A percentile compares a stretch with the other conserved stretches of the same genome.
phyloP scores from a whole-genome alignment of 148 eudicot species.

The Dianthus caryophyllus region DNA sequence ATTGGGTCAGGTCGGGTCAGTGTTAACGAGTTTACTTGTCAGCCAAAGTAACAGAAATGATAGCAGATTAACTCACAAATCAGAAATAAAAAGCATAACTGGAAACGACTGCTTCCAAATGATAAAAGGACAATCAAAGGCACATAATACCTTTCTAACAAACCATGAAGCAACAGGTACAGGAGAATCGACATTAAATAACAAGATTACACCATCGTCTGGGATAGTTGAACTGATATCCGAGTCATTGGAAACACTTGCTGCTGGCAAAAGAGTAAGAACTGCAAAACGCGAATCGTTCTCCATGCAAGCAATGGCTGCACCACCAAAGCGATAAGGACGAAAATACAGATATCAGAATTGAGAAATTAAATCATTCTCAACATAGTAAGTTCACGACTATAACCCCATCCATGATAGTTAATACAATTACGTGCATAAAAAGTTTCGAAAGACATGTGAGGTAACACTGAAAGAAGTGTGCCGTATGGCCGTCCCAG shows the following conservation, averaged over 20 bases:
- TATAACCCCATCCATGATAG: not conserved
- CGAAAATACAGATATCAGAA: not conserved
- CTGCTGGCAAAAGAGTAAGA: slow-evolving; percentile 49
- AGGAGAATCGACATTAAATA: slow-evolving; percentile 56
- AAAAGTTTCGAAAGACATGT: not conserved
- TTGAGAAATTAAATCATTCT: too few relatives aligned
- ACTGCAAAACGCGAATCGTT: slow-evolving; percentile 66
- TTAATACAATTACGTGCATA: not conserved
- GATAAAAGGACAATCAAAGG: not conserved
- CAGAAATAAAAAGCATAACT: too few relatives aligned
- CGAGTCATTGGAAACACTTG: slow-evolving; percentile 26
- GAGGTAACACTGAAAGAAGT: too few relatives aligned
- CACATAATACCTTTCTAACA: slow-evolving; percentile 60
- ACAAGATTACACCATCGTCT: slow-evolving; percentile 51
- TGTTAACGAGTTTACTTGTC: too few relatives aligned
- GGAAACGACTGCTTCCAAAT: not conserved
- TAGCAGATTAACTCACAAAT: too few relatives aligned
- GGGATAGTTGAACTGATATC: slow-evolving; percentile 21
- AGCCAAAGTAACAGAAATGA: too few relatives aligned
- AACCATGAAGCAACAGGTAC: slow-evolving; percentile 72
- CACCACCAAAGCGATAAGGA: slow-evolving; percentile 26
- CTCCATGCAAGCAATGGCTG: slow-evolving; percentile 64
- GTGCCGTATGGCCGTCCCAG: too few relatives aligned
- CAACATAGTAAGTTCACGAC: not conserved
- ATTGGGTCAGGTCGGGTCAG: too few relatives aligned